Conservation (phyloP, 2,329 filamentous ascomycete genomes). For the Botrytis pseudocinerea region DNA sequence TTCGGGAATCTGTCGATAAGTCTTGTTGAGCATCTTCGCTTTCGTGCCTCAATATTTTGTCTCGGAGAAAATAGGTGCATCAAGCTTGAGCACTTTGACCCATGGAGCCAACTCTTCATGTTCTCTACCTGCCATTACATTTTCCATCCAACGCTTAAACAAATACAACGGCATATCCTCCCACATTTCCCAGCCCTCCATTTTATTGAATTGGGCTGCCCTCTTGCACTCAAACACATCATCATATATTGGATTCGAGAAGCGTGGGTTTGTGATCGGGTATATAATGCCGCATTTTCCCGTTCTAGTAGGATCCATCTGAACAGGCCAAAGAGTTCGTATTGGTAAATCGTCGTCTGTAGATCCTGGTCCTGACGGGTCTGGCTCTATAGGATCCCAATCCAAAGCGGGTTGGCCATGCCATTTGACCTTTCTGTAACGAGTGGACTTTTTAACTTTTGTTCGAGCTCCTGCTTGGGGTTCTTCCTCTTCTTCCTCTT, state of each 20-base stretch:
- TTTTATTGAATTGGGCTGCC: background rate
- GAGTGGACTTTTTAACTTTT: background rate
- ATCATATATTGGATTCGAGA: background rate
- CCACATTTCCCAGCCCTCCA: background rate
- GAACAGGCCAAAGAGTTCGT: constrained; percentile 11
- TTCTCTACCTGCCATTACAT: background rate
- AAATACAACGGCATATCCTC: background rate
- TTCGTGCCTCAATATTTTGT: background rate
- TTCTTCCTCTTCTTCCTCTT: background rate
- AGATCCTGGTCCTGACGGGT: background rate
- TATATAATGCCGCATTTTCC: constrained; percentile 7
- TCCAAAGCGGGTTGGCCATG: background rate
- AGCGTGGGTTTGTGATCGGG: background rate
- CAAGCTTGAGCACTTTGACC: background rate
- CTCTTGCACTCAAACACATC: background rate
- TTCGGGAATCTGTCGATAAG: background rate
- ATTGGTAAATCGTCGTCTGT: background rate
- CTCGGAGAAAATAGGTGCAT: background rate
- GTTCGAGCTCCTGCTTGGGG: constrained; percentile 5
- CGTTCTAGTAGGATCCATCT: constrained; percentile 9
- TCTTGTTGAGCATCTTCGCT: background rate
- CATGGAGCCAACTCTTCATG: background rate
- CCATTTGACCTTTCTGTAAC: background rate
- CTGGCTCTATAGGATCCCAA: background rate
- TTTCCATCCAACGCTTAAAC: constrained; percentile 16